Base-by-base conservation (phyloP, 2,329 filamentous ascomycete genomes). In the Lachnellula willkommii region DNA sequence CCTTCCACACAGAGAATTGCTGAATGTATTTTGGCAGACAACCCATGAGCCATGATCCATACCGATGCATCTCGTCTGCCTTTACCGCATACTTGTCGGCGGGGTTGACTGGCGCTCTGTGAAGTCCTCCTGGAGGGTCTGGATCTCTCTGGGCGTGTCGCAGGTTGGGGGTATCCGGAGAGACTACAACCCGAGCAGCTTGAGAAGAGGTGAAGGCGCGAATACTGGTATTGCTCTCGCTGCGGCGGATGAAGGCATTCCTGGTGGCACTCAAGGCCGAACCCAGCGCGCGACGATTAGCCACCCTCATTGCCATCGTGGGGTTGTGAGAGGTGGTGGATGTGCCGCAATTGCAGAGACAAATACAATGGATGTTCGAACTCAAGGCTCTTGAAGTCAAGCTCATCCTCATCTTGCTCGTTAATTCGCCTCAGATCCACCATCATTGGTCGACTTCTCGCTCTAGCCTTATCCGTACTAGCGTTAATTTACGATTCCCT, bases 1-100 rank as follows among this genome's bases (percentile, higher is more conserved):
- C 94, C 78, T 99, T 99, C 94, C 94, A 99, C 54, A 99, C 93
- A 12, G 92, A 95, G 78, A 97, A 97, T 77, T 99, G 94, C 78
- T 99, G 95, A 68, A 99, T 84, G 76, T 96, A 96, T 80, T 96
- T 97, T 68, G 94, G 95, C 70, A 99, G 76, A 74, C 90, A 95
- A 65, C 91, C 92, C 84, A 99, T 93, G 69, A 99, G 78, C 82
- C 96, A 99, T 70, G 95, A 85, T 69, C 94, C 94, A 71, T 99
- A 99, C 69, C 85, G 88, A 80, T 99, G 94, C 71, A 97, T 79
- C 70, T 87, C 82, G 64, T 95, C 89, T 65, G 89, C 84, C 77
- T 93, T 94, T 71, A 89, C 86, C 72, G 87, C 80, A 75, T 91
- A 95, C 75, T 94, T 95, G 80, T 97, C 94, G 73, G 89, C 83